Evolutionary conservation across 2,329 filamentous ascomycete genomes (phyloP).

Genomic region (Trichoderma brevicompactum): DNA sequence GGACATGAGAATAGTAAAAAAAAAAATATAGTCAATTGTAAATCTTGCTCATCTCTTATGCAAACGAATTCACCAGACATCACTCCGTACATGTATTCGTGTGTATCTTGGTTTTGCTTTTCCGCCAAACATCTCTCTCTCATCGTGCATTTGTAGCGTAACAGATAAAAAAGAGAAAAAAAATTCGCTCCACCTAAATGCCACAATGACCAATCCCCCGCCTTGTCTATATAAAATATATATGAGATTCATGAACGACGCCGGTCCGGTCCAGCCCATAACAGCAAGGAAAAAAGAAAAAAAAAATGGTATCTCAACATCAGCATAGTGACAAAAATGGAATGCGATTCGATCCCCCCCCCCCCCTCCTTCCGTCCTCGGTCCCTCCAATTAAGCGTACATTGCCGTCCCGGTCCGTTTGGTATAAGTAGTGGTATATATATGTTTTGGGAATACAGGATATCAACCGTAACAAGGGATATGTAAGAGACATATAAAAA

Average conservation of each 20-base stretch:
- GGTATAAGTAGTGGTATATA: constrained; percentile 23
- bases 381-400: constrained; percentile 31
- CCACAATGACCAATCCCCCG: constrained; percentile 1
- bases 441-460: constrained; percentile 17
- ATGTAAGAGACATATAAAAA: constrained; percentile 16
- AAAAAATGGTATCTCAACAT: constrained; percentile 28
- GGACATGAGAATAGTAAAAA: background rate
- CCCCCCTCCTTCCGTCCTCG: background rate
- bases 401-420: constrained; percentile 29
- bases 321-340: constrained; percentile 27
- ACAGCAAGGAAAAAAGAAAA: constrained; percentile 5
- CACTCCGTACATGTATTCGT: constrained; percentile 16
- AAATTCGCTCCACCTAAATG: constrained; percentile 18
- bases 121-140: background rate
- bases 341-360: constrained; percentile 13
- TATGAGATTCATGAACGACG: constrained; percentile 24
- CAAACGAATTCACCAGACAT: constrained; percentile 18
- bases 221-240: constrained; percentile 11
- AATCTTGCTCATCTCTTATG: background rate
- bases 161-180: constrained; percentile 4
- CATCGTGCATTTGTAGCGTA: background rate
- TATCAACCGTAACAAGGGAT: constrained; percentile 23
- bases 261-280: constrained; percentile 16
- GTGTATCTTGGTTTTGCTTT: constrained; percentile 5
- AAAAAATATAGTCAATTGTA: constrained; percentile 10